Evolutionary conservation across 306 rosid species (phyloP).

Genomic region (Nissolia schottii): DNA sequence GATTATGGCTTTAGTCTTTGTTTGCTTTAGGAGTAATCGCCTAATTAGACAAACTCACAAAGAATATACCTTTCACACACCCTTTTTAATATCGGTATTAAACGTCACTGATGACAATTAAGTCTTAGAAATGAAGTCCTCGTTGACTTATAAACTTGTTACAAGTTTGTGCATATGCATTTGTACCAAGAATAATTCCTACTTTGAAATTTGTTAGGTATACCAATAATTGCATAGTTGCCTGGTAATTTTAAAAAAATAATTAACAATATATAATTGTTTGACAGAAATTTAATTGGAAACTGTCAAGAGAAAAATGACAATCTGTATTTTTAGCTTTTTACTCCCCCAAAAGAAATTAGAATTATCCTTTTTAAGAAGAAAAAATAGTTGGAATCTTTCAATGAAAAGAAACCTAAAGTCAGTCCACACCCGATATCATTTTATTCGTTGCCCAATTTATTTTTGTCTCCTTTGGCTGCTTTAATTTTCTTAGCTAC

Average conservation of each 20-base stretch:
- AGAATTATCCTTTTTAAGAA: not conserved
- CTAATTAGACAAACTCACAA: not conserved
- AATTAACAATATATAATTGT: not conserved
- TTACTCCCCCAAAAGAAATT: not conserved
- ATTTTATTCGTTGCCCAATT: constrained; percentile 17
- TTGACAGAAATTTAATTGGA: not conserved
- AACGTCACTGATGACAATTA: constrained; percentile 4
- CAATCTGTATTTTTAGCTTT: not conserved
- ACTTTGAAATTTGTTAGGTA: constrained; percentile 11
- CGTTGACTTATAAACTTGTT: constrained; percentile 11
- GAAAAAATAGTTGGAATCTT: constrained; percentile 10
- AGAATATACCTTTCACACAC: not conserved
- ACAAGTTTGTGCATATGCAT: constrained; percentile 17
- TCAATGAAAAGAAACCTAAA: constrained; percentile 19
- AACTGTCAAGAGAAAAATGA: not conserved
- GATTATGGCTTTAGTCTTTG: not conserved
- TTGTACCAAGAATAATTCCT: not conserved
- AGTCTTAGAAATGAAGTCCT: not conserved
- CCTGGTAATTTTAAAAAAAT: not conserved
- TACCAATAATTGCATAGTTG: constrained; percentile 16
- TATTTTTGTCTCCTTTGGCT: not conserved
- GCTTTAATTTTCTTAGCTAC: not conserved
- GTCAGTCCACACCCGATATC: not conserved
- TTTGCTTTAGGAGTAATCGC: not conserved
- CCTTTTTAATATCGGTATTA: not conserved